Base-by-base conservation (phyloP, 2,329 filamentous ascomycete genomes). In the Colletotrichum sp. region DNA sequence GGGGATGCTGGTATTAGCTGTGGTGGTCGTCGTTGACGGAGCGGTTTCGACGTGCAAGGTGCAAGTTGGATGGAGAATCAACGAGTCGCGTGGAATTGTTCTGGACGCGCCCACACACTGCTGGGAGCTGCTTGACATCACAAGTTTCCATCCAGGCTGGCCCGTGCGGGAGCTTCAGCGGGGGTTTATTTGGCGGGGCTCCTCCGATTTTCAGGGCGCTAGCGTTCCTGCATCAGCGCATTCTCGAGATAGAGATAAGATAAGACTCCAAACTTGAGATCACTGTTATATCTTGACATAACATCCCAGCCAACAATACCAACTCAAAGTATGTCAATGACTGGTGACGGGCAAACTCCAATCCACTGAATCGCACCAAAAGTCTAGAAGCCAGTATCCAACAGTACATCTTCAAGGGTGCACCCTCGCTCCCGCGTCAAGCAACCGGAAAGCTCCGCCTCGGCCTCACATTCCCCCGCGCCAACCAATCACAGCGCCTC, bases 121-220 rank as follows among this genome's bases (percentile, higher is more conserved):
- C 28, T 49, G 18, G 44, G 36, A 65, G 68, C 30, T 52, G 69
- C 62, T 75, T 72, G 69, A 75, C 72, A 75, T 75, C 72, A 67
- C 72, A 70, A 24, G 28, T 49, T 49, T 49, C 28, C 57, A 15
- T 18, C 7, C 7, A 8, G 16, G 4, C 3, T 71, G 72, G 72
- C 55, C 72, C 52, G 69, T 75, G 72, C 72, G 30, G 72, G 12
- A 75, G 72, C 72, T 72, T 52, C 26, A 36, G 66, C 68, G 60
- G 49, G 49, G 72, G 49, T 71, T 71, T 49, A 60, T 65, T 64
- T 70, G 67, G 72, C 68, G 72, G 72, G 67, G 72, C 60, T 59
- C 39, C 32, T 44, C 32, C 32, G 67, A 44, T 65, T 34, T 34
- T 28, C 39, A 64, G 57, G 36, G 66, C 39, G 28, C 7, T 34